These are phyloP conservation scores for Leccinum aurantiacum DNA, from an alignment of 768 basidiomycete genomes.

Conservation along the genomic window DNA sequence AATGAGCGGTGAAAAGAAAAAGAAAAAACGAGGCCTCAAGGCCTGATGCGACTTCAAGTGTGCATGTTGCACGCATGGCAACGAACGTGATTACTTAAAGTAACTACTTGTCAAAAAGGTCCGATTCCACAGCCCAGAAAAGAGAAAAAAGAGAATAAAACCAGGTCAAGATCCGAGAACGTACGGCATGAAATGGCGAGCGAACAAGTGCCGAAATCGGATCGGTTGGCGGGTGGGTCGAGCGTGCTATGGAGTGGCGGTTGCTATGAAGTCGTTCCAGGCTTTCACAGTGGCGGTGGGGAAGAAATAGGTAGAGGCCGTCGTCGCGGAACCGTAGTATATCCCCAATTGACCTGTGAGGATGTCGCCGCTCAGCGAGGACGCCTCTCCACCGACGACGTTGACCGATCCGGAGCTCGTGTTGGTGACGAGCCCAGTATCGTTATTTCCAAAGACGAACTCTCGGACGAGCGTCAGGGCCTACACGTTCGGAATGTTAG, in stretches of 20 bases:
- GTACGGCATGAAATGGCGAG: not conserved
- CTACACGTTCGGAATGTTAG: conserved; percentile 32
- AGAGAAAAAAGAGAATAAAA: not conserved
- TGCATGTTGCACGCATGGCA: not conserved
- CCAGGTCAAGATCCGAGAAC: not conserved
- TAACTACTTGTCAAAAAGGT: not conserved
- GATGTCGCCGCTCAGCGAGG: conserved; percentile 43
- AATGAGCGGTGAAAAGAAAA: not conserved
- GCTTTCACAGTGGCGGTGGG: conserved; percentile 56
- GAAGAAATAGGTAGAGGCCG: conserved; percentile 53
- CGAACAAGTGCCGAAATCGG: not conserved
- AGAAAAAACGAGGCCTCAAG: too few relatives aligned
- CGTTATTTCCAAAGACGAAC: conserved; percentile 64
- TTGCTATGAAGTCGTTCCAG: conserved; percentile 51
- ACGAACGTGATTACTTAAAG: not conserved
- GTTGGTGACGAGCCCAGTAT: conserved; percentile 53
- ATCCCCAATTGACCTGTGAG: conserved; percentile 59
- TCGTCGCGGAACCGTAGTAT: conserved; percentile 50
- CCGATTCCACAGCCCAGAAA: not conserved
- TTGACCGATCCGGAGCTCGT: conserved; percentile 20
- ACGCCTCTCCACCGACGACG: conserved; percentile 52
- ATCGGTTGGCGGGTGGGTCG: too few relatives aligned
- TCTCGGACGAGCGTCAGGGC: conserved; percentile 62
- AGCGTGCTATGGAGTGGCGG: conserved; percentile 30
- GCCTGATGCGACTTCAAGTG: too few relatives aligned